phyloP scores from a whole-genome alignment of 176 grass and related monocot species.

The Paspalum notatum region DNA sequence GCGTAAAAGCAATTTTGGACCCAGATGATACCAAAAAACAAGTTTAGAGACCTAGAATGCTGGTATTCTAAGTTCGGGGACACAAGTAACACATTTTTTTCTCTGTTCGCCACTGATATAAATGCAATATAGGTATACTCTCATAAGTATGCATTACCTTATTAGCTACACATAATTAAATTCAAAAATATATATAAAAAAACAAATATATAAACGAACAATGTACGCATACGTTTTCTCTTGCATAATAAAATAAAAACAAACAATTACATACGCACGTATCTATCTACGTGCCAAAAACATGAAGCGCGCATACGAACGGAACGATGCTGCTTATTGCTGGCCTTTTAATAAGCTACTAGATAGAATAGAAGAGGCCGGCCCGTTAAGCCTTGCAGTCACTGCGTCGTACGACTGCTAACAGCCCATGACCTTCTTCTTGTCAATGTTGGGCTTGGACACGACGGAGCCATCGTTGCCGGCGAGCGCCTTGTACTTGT shows the following conservation, averaged over 20 bases:
- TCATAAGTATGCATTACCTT: no score
- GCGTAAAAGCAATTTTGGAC: no score
- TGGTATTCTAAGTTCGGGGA: no score
- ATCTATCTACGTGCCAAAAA: background rate
- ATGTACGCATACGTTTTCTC: background rate
- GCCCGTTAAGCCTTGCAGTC: background rate
- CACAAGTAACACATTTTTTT: no score
- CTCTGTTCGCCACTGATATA: no score
- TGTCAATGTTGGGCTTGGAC: constrained; percentile 50
- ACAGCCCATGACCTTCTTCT: constrained; percentile 52
- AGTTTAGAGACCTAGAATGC: no score
- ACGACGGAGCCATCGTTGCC: constrained; percentile 60
- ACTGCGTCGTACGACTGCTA: constrained; percentile 1
- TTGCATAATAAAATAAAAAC: background rate
- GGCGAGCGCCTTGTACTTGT: constrained; percentile 74
- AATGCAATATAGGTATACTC: no score
- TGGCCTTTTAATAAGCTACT: background rate
- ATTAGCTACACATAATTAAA: background rate
- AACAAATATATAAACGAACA: no score
- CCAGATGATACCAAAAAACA: no score
- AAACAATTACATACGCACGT: background rate
- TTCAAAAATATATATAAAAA: background rate
- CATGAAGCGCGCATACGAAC: background rate
- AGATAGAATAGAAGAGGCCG: no score
- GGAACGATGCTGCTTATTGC: background rate